Evolutionary conservation across 805 yeast species (phyloP).

Genomic region (Cyberlindnera lachancei): DNA sequence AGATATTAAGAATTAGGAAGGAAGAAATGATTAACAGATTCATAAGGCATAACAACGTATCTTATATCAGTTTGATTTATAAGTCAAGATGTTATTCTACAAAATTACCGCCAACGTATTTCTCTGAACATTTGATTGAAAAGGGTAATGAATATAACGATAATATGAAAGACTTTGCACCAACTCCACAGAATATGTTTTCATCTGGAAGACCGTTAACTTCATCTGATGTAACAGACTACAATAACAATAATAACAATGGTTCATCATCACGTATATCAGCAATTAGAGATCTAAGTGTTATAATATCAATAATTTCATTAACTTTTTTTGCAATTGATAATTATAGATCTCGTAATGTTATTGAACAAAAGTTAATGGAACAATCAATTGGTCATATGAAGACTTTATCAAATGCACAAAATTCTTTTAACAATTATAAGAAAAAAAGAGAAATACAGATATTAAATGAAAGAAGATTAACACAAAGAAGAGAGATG

Average conservation of each 20-base stretch:
- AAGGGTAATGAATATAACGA: too few species aligned
- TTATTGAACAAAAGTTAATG: slow-evolving; percentile 25
- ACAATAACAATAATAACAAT: background rate
- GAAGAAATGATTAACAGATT: too few species aligned
- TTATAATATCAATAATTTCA: slow-evolving; percentile 35
- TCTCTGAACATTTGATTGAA: slow-evolving; percentile 14
- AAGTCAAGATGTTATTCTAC: slow-evolving; percentile 4
- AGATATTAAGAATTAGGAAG: too few species aligned
- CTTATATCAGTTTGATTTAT: too few species aligned
- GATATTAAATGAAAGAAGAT: slow-evolving; percentile 43
- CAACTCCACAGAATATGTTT: slow-evolving; percentile 3
- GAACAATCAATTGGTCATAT: slow-evolving; percentile 27
- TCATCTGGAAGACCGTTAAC: background rate
- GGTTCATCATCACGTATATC: background rate
- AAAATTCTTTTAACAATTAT: slow-evolving; percentile 41
- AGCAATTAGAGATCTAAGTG: slow-evolving; percentile 30
- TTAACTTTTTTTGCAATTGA: slow-evolving; percentile 45
- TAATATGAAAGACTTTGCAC: slow-evolving; percentile 1
- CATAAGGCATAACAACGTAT: too few species aligned
- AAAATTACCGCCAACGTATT: slow-evolving; percentile 17
- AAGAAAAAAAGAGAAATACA: slow-evolving; percentile 46
- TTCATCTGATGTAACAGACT: background rate
- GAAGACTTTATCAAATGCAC: slow-evolving; percentile 29
- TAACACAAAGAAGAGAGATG: slow-evolving; percentile 39
- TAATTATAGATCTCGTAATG: slow-evolving; percentile 36